phyloP scores from a whole-genome alignment of 1,139 yeast species.

The Pichia sp. region DNA sequence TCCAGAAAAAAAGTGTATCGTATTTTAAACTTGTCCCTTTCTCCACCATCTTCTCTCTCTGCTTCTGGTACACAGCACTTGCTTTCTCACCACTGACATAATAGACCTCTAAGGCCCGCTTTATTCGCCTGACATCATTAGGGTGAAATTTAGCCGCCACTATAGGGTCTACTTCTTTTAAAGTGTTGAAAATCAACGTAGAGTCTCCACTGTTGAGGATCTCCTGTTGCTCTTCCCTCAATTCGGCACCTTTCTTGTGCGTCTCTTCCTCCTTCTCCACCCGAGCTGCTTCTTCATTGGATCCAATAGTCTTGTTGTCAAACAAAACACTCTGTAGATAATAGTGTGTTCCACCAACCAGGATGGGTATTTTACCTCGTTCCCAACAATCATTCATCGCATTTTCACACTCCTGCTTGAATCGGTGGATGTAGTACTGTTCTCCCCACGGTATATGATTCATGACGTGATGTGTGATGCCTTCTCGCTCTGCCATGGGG shows the following conservation, averaged over 20 bases:
- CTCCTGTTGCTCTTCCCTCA: conserved; percentile 24
- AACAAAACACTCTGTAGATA: conserved; percentile 77
- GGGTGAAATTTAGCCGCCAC: conserved; percentile 87
- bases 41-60: conserved; percentile 38
- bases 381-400: conserved; percentile 59
- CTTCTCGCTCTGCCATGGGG: conserved; percentile 70
- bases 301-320: conserved; percentile 55
- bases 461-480: conserved; percentile 80
- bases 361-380: conserved; percentile 73
- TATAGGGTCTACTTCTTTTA: conserved; percentile 60
- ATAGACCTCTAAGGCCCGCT: conserved; percentile 77
- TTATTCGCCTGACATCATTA: conserved; percentile 72
- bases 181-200: conserved; percentile 43
- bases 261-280: conserved; percentile 30
- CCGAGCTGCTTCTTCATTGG: conserved; percentile 26
- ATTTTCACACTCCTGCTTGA: conserved; percentile 62
- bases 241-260: conserved; percentile 36
- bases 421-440: conserved; percentile 80
- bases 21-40: conserved; percentile 50
- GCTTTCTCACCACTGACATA: conserved; percentile 64
- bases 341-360: conserved; percentile 96
- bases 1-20: conserved; percentile 76
- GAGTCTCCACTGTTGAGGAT: conserved; percentile 46
- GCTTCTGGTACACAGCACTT: conserved; percentile 65
- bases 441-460: conserved; percentile 77